phyloP scores from a whole-genome alignment of 805 yeast species.

The Candida ipomoeae region DNA sequence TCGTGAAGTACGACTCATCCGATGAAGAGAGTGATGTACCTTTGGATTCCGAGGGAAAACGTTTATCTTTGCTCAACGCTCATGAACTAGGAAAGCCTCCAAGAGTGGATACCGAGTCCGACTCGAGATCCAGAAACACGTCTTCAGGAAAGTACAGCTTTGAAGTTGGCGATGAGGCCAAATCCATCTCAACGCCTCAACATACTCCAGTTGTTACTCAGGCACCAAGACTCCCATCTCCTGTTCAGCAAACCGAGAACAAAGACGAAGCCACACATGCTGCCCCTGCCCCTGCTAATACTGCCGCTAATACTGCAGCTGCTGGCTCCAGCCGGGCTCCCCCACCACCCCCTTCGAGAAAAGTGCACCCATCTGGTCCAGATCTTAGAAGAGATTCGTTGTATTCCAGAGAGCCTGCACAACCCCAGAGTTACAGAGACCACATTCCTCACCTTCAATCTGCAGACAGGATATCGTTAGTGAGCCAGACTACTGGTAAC shows the following conservation, averaged over 20 bases:
- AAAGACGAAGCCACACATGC: neutral
- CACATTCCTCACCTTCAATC: slow-evolving; percentile 15
- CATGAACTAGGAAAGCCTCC: slow-evolving; percentile 28
- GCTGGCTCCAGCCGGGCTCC: slow-evolving; percentile 29
- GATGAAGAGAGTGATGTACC: slow-evolving; percentile 30
- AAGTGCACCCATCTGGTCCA: slow-evolving; percentile 22
- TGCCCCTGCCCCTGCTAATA: neutral
- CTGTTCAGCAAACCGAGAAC: neutral
- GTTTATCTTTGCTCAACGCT: slow-evolving; percentile 31
- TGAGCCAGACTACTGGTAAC: slow-evolving; percentile 39
- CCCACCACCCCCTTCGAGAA: slow-evolving; percentile 57
- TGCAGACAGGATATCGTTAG: slow-evolving; percentile 18
- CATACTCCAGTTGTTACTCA: slow-evolving; percentile 11
- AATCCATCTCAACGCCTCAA: slow-evolving; percentile 28
- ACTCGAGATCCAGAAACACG: slow-evolving; percentile 14
- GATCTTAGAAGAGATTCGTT: slow-evolving; percentile 25
- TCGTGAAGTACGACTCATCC: slow-evolving; percentile 31
- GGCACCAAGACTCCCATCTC: slow-evolving; percentile 2
- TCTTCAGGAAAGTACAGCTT: slow-evolving; percentile 32
- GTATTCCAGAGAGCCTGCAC: neutral
- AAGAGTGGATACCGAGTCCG: slow-evolving; percentile 14
- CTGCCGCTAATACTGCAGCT: neutral
- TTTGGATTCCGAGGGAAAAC: slow-evolving; percentile 18
- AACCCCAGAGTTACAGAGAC: neutral
- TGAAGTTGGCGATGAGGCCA: slow-evolving; percentile 38